A percentile compares a stretch with the other conserved stretches of the same genome.
phyloP scores from a whole-genome alignment of 2,329 filamentous ascomycete species.

The Penicillium aurantiogriseum region DNA sequence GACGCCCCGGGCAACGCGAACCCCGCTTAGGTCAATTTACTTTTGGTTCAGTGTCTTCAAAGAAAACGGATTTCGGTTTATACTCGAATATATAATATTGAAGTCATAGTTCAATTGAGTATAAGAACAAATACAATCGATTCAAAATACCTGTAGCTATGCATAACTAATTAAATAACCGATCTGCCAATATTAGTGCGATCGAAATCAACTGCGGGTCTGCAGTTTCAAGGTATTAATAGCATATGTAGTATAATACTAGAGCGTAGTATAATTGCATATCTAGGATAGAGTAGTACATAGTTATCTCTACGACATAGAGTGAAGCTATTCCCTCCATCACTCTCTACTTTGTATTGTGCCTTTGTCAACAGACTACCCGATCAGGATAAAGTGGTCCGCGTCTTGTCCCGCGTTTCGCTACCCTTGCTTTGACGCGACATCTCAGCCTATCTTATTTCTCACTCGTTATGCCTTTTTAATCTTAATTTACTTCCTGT shows the following conservation, averaged over 20 bases:
- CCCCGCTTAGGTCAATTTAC: slow-evolving; percentile 1
- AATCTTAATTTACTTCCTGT: slow-evolving; percentile 1
- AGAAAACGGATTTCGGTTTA: neutral
- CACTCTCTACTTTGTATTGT: neutral
- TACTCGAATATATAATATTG: neutral
- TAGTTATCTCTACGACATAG: neutral
- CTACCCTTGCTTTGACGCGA: slow-evolving; percentile 13
- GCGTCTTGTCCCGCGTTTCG: slow-evolving; percentile 30
- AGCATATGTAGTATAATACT: neutral
- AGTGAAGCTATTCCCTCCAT: neutral
- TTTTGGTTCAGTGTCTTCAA: neutral
- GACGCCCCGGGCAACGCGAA: slow-evolving; percentile 10
- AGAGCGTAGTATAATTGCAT: neutral
- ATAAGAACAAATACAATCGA: neutral
- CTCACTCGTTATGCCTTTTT: slow-evolving; percentile 2
- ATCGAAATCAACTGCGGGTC: slow-evolving; percentile 7
- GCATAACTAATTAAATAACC: neutral
- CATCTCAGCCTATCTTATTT: slow-evolving; percentile 22
- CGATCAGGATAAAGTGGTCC: slow-evolving; percentile 40
- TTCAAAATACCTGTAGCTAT: neutral
- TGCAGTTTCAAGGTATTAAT: slow-evolving; percentile 2
- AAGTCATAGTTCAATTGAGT: no score
- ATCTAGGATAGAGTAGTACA: neutral
- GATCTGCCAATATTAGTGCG: slow-evolving; percentile 1
- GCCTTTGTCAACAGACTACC: slow-evolving; percentile 32